These are phyloP conservation scores for Botrytis cinerea DNA, from an alignment of 2,329 filamentous ascomycete genomes.

Conservation along the genomic window DNA sequence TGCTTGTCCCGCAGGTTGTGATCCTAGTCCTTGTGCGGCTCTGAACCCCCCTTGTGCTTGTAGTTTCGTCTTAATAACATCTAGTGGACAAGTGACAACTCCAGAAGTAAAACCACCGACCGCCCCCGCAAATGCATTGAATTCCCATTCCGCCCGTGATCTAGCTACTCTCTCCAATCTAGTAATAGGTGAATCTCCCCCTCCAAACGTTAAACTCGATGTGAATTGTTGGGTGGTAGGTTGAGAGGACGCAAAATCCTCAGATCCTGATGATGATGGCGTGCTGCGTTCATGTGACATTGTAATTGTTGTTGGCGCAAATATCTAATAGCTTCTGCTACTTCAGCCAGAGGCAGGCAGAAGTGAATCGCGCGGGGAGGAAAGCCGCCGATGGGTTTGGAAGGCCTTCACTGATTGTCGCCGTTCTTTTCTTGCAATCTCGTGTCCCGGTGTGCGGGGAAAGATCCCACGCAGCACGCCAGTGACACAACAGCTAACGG, in stretches of 20 bases:
- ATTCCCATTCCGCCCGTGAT: conserved; percentile 59
- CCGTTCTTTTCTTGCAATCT: conserved; percentile 37
- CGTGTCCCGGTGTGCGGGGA: conserved; percentile 58
- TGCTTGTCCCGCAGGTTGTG: conserved; percentile 46
- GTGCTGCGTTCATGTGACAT: conserved; percentile 50
- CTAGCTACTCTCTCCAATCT: conserved; percentile 58
- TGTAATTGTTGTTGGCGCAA: conserved; percentile 42
- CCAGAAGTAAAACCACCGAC: conserved; percentile 90
- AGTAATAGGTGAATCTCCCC: conserved; percentile 42
- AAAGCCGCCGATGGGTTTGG: background rate
- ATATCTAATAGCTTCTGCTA: conserved; percentile 43
- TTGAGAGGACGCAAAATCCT: conserved; percentile 36
- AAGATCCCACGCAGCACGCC: conserved; percentile 60
- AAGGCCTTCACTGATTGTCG: conserved; percentile 28
- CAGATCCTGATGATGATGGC: conserved; percentile 40
- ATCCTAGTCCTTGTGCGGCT: conserved; percentile 37
- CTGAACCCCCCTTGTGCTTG: conserved; percentile 90
- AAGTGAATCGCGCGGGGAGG: background rate
- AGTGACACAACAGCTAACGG: conserved; percentile 54
- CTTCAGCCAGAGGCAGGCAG: conserved; percentile 16
- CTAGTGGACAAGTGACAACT: conserved; percentile 91
- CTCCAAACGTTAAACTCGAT: conserved; percentile 27
- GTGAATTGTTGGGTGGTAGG: conserved; percentile 32
- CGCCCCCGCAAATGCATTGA: conserved; percentile 86
- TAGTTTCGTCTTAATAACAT: conserved; percentile 98